Conservation (phyloP, 164 flowering plant species). For the Vitis labrusca region DNA sequence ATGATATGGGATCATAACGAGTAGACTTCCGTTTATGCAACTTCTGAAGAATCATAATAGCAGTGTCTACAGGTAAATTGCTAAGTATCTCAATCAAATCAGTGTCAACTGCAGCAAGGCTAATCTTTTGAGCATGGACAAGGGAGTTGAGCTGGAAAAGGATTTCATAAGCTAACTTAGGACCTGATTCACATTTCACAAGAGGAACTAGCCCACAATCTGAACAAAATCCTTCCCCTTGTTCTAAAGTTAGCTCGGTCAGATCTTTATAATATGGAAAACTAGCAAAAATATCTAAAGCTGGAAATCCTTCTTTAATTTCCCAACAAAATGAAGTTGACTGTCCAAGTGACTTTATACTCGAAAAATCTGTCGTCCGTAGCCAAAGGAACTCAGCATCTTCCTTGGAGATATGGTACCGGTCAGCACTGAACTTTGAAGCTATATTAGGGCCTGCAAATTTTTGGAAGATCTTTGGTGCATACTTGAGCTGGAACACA, state of each 20-base stretch:
- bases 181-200: conserved; percentile 32
- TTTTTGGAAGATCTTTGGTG: conserved; percentile 70
- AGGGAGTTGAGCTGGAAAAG: conserved; percentile 86
- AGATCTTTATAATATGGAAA: conserved; percentile 52
- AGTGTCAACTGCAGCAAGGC: conserved; percentile 43
- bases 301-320: conserved; percentile 36
- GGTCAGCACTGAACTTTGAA: conserved; percentile 43
- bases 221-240: conserved; percentile 35
- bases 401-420: conserved; percentile 79
- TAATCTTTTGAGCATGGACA: conserved; percentile 72
- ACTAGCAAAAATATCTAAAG: conserved; percentile 38
- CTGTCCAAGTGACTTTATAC: conserved; percentile 62
- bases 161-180: conserved; percentile 60
- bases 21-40: conserved; percentile 56
- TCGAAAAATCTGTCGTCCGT: conserved; percentile 89
- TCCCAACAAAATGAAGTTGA: conserved; percentile 73
- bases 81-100: conserved; percentile 54
- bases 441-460: conserved; percentile 47
- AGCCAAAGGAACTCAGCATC: conserved; percentile 77
- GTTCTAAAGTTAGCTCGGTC: conserved; percentile 31
- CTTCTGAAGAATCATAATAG: conserved; percentile 54
- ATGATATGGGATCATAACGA: conserved; percentile 64
- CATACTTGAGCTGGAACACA: conserved; percentile 63
- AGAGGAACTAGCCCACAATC: conserved; percentile 66
- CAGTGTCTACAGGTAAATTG: conserved; percentile 38